phyloP scores from a whole-genome alignment of 352 stramenopile genomes.

The Halophytophthora polymorphica region DNA sequence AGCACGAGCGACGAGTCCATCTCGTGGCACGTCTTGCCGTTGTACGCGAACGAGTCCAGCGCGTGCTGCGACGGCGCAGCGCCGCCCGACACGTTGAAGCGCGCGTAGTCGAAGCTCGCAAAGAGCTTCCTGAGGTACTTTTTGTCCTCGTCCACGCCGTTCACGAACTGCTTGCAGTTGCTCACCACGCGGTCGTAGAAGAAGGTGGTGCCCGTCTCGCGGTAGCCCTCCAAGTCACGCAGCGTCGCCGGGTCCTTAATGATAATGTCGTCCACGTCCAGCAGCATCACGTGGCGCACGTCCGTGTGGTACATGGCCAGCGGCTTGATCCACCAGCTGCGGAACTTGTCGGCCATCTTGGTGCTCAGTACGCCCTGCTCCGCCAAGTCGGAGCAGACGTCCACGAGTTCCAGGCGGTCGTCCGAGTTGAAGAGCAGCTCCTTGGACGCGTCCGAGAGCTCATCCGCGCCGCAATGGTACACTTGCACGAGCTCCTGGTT shows the following conservation, averaged over 20 bases:
- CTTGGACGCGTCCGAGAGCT: slow-evolving; percentile 7
- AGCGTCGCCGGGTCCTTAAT: slow-evolving; percentile 30
- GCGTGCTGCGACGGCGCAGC: slow-evolving; percentile 24
- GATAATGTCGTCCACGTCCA: slow-evolving; percentile 35
- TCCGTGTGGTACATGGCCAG: slow-evolving; percentile 18
- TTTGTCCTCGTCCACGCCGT: slow-evolving; percentile 12
- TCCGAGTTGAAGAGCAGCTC: slow-evolving; percentile 1
- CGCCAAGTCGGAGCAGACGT: slow-evolving; percentile 17
- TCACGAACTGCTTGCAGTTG: slow-evolving; percentile 22
- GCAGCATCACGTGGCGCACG: slow-evolving; percentile 16
- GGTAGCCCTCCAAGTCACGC: slow-evolving; percentile 26
- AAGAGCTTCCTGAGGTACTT: slow-evolving; percentile 29
- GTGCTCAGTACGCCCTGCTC: background rate
- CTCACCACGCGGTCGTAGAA: slow-evolving; percentile 46
- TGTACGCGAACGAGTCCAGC: slow-evolving; percentile 29
- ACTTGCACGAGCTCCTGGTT: slow-evolving; percentile 24
- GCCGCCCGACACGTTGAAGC: slow-evolving; percentile 15
- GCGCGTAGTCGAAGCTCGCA: slow-evolving; percentile 29
- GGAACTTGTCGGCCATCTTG: slow-evolving; percentile 5
- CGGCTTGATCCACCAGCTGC: slow-evolving; percentile 28
- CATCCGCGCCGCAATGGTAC: slow-evolving; percentile 18
- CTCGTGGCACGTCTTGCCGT: slow-evolving; percentile 32
- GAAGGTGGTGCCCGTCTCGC: slow-evolving; percentile 32
- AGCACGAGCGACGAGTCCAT: slow-evolving; percentile 47
- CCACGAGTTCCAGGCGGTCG: slow-evolving; percentile 17